A percentile compares a stretch with the other conserved stretches of the same genome.
Evolutionary conservation across 78 protist genomes (phyloP).

Genomic region (Paratrimastix pyriformis): DNA sequence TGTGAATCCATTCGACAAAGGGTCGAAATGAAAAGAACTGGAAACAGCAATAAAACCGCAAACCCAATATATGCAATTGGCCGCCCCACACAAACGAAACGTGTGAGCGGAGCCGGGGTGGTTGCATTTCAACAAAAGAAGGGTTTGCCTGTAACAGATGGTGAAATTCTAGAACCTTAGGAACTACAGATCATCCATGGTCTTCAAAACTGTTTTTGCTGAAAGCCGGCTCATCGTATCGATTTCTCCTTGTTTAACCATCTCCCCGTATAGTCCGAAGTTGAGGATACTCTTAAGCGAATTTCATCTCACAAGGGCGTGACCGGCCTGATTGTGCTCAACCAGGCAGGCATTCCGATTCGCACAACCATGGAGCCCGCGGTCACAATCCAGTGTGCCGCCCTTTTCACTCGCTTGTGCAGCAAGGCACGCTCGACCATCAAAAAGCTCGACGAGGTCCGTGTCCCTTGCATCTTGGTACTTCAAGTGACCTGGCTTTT

Average conservation of each 20-base stretch:
- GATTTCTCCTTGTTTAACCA: slow-evolving; percentile 7
- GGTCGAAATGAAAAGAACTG: too few species aligned
- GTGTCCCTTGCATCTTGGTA: not conserved
- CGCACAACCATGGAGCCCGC: slow-evolving; percentile 41
- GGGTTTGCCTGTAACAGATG: too few species aligned
- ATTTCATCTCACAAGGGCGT: slow-evolving; percentile 61
- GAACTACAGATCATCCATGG: too few species aligned
- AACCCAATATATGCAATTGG: too few species aligned
- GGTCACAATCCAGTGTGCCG: slow-evolving; percentile 39
- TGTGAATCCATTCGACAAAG: too few species aligned
- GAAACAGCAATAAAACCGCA: too few species aligned
- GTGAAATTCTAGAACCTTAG: too few species aligned
- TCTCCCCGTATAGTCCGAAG: slow-evolving; percentile 45
- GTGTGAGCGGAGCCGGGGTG: too few species aligned
- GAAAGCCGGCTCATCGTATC: too few species aligned
- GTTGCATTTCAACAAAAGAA: too few species aligned
- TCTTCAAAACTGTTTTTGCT: too few species aligned
- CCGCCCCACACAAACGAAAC: too few species aligned
- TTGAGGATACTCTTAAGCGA: slow-evolving; percentile 72
- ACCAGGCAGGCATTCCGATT: slow-evolving; percentile 48
- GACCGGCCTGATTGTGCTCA: slow-evolving; percentile 47
- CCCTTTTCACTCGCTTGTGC: slow-evolving; percentile 41
- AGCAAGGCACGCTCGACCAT: slow-evolving; percentile 47
- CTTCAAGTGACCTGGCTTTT: not conserved
- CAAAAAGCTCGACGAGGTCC: not conserved